Base-by-base conservation (phyloP, 208 protist species). In the Willaertia magna region DNA sequence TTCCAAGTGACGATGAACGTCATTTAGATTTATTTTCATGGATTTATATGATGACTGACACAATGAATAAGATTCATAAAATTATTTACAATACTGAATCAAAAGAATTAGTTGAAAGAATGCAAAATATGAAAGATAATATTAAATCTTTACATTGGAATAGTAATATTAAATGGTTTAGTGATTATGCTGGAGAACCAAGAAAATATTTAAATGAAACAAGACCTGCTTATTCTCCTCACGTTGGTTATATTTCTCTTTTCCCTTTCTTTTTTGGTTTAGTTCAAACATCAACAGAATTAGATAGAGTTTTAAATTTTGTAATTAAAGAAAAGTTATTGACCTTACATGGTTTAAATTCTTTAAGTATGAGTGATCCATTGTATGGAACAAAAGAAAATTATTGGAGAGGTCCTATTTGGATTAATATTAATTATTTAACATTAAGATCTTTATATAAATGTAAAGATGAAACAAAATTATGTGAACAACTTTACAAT, bases 361-460 rank as follows among this genome's bases (percentile, higher is more conserved):
- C 85, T 16, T 86, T 89, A 30, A 78, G 85, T 34, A 1, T 7
- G 9, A 44, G 12, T 18, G 81, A 87, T 51, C 40, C 76, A 59
- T 22, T 85, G 22, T 87, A 49, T 55, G 51, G 76, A 52, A 86
- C 81, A 34, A 87, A 86, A 30, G 93, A 94, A 83, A 92, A 96
- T 86, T 96, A 96, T 87, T 96, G 94, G 94, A 85, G 90, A 34
- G 94, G 94, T 1, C 84, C 93, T 0, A 91, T 96, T 39, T 96
- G 94, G 94, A 90, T 96, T 42, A 96, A 96, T 86, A 85, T 96
- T 20, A 96, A 96, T 88, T 96, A 96, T 86, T 61, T 96, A 0
- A 81, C 86, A 6, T 47, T 93, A 40, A 49, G 78, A 22, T 84
- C 89, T 40, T 61, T 96, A 14, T 61, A 88, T 39, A 81, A 79